Base-by-base conservation (phyloP, 140 eudicot species). In the Artemisia princeps region DNA sequence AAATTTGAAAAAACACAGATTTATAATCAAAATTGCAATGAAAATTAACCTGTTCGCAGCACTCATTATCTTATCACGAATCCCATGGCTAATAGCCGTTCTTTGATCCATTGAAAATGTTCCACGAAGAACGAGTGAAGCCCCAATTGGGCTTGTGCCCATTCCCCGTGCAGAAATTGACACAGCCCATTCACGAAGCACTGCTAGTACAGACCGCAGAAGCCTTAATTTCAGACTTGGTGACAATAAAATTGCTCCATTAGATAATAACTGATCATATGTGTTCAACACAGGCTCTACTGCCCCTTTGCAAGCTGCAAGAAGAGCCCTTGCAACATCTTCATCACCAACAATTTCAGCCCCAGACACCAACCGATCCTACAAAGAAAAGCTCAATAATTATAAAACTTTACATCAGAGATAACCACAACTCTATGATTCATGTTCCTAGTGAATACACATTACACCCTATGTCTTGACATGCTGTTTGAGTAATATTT, bases 271-370 rank as follows among this genome's bases (percentile, higher is more conserved):
- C 23, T 86, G 95, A 63, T 84, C 96, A 48, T 94, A 88, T 12
- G 90, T 80, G 76, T 82, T 88, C n/a, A 94, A 67, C 11, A 88
- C 96, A 22, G 92, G 96, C 65, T 88, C 99, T 22, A 75, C 80
- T 65, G 94, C 80, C 54, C 96, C 96, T 71, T 86, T 88, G 85
- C 99, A 88, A 60, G 95, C 87, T 40, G 90, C 95, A 64, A 94
- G 64, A 60, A 94, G 87, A 73, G 99, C 96, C 73, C 99, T 82
- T 63, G 99, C 84, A 54, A 94, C 87, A 69, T 94, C 96, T 60
- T 94, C 99, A 60, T 94, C 99, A 40, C 96, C 96, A 58, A 94
- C 94, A 50, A 77, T 64, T 76, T 94, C 99, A 57, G 26, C 85
- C 58, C 94, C 88, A 0, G 99, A 82, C 67, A 71, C 76, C 59